Percentiles rank a stretch among this genome's conserved stretches.
phyloP scores from a whole-genome alignment of 1,284 basidiomycete species.

The Takashimella koratensis region DNA sequence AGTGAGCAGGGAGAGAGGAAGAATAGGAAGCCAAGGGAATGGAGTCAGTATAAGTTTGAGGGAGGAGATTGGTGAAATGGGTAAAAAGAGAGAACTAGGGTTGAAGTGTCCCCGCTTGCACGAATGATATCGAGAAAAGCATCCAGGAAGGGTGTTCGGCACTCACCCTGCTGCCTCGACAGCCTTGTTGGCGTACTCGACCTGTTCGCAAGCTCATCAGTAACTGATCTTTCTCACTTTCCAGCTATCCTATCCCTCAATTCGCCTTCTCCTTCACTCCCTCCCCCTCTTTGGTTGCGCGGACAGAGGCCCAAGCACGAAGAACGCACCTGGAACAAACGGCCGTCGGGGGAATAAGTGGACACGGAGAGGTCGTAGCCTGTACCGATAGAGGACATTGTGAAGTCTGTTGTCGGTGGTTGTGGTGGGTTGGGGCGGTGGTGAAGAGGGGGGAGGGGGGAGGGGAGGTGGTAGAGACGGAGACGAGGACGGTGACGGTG shows the following conservation, averaged over 20 bases:
- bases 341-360: slow-evolving; percentile 97
- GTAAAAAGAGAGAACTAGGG: not conserved
- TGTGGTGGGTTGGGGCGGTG: slow-evolving; percentile 56
- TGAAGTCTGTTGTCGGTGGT: slow-evolving; percentile 94
- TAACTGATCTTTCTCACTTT: no score
- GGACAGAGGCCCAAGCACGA: not conserved
- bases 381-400: slow-evolving; percentile 95
- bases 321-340: slow-evolving; percentile 82
- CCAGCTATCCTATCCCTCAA: no score
- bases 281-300: no score
- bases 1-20: slow-evolving; percentile 1
- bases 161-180: slow-evolving; percentile 93
- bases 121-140: no score
- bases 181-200: slow-evolving; percentile 98
- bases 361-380: slow-evolving; percentile 98
- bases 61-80: not conserved
- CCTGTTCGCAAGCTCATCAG: slow-evolving; percentile 55
- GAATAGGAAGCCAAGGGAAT: not conserved
- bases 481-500: not conserved
- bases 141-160: no score
- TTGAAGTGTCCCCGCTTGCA: not conserved
- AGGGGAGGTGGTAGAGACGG: not conserved
- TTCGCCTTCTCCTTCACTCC: no score
- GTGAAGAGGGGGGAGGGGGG: not conserved
- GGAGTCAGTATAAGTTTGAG: not conserved